Base-by-base conservation (phyloP, 148 eudicot species). In the Vaccinium vitisidaea region DNA sequence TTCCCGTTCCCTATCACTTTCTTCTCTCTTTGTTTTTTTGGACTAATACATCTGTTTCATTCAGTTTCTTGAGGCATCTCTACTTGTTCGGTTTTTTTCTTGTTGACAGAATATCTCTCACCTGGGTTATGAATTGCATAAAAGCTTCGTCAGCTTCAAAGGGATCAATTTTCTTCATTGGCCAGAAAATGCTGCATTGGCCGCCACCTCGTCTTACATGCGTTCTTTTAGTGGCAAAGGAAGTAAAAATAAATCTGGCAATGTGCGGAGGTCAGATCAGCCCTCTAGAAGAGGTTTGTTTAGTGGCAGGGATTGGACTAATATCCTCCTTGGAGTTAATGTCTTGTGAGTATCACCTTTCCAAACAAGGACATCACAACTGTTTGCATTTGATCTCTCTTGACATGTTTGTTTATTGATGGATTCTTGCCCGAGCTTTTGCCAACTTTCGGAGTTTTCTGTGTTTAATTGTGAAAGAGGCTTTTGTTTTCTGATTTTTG, bases 291-390 rank as follows among this genome's bases (percentile, higher is more conserved):
- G 86, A 80, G 59, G 77, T 84, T 82, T 87, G 2, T 87, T 83
- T 86, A 81, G 82, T 63, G 87, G 84, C 84, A 89, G 98, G 84
- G 87, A 78, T 75, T 94, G 91, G 94, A 95, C 97, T 53, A 86
- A 89, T 69, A 63, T 86, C 77, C 91, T 95, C 79, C 91, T 95
- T 71, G 92, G 88, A 36, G 75, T 85, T 82, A 95, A 95, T 85
- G 88, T 92, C 30, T 71, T 94, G 98, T 95, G 90, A 95, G 98
- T 92, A 81, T 89, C 16, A 23, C 71, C 77, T 59, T 77, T 65
- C 83, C 78, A 25, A 54, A 54, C 69, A 77, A 75, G 49, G 54
- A 32, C 23, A 13, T 79, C 27, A 16, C 13, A 61, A 63, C 18
- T 77, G 19, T 6, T 48, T 54, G 65, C 69, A 50, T 78, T 84